Evolutionary conservation across 192 early-diverging fungal genomes (phyloP).

Genomic region (Chytriomyces sp.): DNA sequence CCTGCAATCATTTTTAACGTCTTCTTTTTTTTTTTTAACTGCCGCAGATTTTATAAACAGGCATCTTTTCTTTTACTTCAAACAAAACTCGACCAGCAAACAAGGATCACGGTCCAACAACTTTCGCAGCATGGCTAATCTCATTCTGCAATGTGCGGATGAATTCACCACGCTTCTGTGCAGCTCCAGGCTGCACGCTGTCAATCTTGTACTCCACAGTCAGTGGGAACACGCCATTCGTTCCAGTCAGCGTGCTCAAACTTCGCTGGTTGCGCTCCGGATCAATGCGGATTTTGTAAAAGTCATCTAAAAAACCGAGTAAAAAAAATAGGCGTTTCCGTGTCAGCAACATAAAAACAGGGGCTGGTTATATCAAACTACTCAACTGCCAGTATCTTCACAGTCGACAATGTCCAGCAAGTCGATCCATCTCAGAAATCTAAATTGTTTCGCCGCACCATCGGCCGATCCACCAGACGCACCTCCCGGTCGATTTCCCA

Average conservation of each 20-base stretch:
- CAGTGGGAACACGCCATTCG: constrained; percentile 7
- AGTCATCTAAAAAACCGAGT: constrained; percentile 14
- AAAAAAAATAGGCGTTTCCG: not conserved
- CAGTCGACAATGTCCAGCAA: constrained; percentile 46
- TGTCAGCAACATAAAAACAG: not conserved
- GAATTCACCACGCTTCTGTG: not conserved
- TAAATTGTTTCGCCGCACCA: constrained; percentile 30
- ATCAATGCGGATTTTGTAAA: constrained; percentile 8
- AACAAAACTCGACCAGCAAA: too few relatives aligned
- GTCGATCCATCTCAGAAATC: constrained; percentile 57
- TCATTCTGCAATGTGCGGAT: constrained; percentile 20
- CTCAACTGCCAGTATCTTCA: constrained; percentile 40
- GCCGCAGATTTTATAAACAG: too few relatives aligned
- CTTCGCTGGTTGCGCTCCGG: not conserved
- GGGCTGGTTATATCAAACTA: too few relatives aligned
- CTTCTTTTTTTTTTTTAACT: too few relatives aligned
- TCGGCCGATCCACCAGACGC: constrained; percentile 2
- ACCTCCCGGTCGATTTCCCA: not conserved
- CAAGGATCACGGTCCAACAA: not conserved
- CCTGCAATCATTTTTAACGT: too few relatives aligned
- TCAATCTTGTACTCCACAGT: constrained; percentile 34
- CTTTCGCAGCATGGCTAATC: not conserved
- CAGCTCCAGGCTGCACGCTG: constrained; percentile 1
- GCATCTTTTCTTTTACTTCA: too few relatives aligned
- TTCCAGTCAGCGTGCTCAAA: constrained; percentile 18